A percentile compares a stretch with the other conserved stretches of the same genome.
Evolutionary conservation across 176 grass and related monocot species (phyloP).

Genomic region (Rhynchospora breviuscula): DNA sequence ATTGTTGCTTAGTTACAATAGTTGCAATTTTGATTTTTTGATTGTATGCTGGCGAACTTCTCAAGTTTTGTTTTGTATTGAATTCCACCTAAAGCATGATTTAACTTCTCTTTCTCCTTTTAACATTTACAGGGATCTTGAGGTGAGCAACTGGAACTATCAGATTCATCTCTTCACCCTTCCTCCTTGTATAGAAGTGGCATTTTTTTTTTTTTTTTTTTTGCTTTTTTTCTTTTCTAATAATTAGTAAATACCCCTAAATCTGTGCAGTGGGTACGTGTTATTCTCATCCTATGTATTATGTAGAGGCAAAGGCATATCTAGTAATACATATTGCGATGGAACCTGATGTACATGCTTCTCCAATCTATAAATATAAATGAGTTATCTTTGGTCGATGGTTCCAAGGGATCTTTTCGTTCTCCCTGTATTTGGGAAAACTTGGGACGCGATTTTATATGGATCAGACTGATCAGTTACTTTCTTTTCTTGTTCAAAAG

Average conservation of each 20-base stretch:
- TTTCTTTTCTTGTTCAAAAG: not conserved
- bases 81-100: not conserved
- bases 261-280: not conserved
- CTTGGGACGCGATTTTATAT: no score
- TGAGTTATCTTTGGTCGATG: not conserved
- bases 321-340: slow-evolving; percentile 14
- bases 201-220: not conserved
- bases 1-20: not conserved
- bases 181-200: not conserved
- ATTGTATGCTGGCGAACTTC: not conserved
- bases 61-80: not conserved
- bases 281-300: slow-evolving; percentile 31
- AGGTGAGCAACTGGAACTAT: slow-evolving; percentile 19
- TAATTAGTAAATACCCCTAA: not conserved
- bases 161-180: slow-evolving; percentile 9
- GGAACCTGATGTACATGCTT: slow-evolving; percentile 16
- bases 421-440: not conserved
- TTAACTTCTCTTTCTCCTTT: not conserved
- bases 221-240: not conserved
- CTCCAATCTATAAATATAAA: not conserved
- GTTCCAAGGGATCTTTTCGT: not conserved
- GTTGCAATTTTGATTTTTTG: not conserved
- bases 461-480: not conserved
- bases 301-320: slow-evolving; percentile 23
- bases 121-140: slow-evolving; percentile 12